These are phyloP conservation scores for Thozetella sp. DNA, from an alignment of 495 filamentous ascomycete genomes.

Conservation along the genomic window DNA sequence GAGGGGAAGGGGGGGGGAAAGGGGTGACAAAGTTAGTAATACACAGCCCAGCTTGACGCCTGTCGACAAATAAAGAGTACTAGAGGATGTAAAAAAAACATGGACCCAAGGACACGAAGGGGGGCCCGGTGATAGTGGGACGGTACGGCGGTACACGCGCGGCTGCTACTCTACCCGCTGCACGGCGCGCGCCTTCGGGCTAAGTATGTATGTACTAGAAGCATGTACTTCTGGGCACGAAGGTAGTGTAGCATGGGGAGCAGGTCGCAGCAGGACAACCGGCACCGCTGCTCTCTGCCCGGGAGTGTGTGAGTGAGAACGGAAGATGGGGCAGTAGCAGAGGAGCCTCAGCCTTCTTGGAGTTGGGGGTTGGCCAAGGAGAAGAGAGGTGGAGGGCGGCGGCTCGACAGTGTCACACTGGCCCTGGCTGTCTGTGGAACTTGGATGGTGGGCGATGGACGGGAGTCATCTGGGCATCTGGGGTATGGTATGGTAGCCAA, in stretches of 20 bases:
- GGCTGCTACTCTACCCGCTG: slow-evolving; percentile 27
- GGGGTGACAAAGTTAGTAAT: slow-evolving; percentile 36
- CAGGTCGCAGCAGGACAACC: not conserved
- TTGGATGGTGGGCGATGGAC: slow-evolving; percentile 8
- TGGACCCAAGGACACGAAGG: slow-evolving; percentile 7
- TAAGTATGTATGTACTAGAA: slow-evolving; percentile 13
- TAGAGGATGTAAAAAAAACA: slow-evolving; percentile 24
- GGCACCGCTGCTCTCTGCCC: not conserved
- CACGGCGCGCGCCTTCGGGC: slow-evolving; percentile 6
- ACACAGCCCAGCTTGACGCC: slow-evolving; percentile 31
- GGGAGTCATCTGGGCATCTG: slow-evolving; percentile 27
- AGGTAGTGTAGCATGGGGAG: not conserved
- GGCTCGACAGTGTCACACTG: not conserved
- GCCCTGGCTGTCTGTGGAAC: not conserved
- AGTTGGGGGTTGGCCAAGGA: not conserved
- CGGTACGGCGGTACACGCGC: slow-evolving; percentile 28
- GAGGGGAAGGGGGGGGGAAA: not conserved
- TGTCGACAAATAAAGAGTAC: slow-evolving; percentile 26
- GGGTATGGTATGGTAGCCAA: slow-evolving; percentile 22
- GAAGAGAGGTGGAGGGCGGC: no score
- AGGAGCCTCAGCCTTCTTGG: slow-evolving; percentile 15
- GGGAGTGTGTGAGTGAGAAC: not conserved
- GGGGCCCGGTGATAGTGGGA: slow-evolving; percentile 9
- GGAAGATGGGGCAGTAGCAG: slow-evolving; percentile 7
- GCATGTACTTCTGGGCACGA: slow-evolving; percentile 5